phyloP scores from a whole-genome alignment of 176 grass and related monocot genomes.

The Lolium rigidum region DNA sequence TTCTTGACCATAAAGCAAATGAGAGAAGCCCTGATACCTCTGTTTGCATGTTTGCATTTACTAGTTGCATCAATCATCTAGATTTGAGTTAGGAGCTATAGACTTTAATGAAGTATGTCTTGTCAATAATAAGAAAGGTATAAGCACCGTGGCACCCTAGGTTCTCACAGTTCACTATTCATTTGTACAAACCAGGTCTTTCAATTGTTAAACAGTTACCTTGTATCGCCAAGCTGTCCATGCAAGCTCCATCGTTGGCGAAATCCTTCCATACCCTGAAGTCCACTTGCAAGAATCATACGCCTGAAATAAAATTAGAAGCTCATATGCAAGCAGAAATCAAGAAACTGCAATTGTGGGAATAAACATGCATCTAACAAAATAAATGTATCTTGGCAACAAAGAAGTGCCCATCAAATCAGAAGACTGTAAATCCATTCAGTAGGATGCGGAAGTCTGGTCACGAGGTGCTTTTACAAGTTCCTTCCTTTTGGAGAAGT shows the following conservation, averaged over 20 bases:
- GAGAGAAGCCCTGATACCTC: too few relatives aligned
- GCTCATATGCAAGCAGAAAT: slow-evolving; percentile 29
- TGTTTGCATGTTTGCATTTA: too few relatives aligned
- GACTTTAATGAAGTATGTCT: not conserved
- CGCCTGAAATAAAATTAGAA: slow-evolving; percentile 53
- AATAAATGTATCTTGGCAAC: not conserved
- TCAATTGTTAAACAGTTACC: slow-evolving; percentile 41
- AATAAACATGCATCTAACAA: slow-evolving; percentile 11
- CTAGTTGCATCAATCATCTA: slow-evolving; percentile 8
- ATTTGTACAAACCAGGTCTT: not conserved
- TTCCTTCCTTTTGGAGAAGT: not conserved
- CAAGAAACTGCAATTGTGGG: not conserved
- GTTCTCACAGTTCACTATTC: not conserved
- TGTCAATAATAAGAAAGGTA: not conserved
- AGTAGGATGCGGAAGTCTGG: not conserved
- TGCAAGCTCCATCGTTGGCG: slow-evolving; percentile 88
- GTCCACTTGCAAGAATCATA: slow-evolving; percentile 80
- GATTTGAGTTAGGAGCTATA: not conserved
- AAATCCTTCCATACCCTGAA: slow-evolving; percentile 86
- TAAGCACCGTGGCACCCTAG: not conserved
- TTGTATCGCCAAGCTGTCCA: slow-evolving; percentile 67
- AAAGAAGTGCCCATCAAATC: not conserved
- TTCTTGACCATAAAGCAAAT: not conserved
- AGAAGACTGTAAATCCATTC: slow-evolving; percentile 13
- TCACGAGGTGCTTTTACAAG: slow-evolving; percentile 13